Base-by-base conservation (phyloP, 768 basidiomycete species). In the Macrolepiota dolichaula region DNA sequence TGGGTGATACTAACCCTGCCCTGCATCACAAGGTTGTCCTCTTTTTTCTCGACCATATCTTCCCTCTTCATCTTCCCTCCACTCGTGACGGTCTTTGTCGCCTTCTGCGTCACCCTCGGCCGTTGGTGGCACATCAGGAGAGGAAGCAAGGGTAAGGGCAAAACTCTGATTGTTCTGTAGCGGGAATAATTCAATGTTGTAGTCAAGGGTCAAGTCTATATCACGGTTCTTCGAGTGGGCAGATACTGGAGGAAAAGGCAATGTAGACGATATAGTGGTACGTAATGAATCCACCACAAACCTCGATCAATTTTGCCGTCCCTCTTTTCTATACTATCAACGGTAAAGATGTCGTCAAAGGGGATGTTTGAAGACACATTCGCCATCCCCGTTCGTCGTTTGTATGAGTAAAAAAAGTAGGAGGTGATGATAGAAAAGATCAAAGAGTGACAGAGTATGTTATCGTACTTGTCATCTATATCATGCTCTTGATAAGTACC, bases 1-100 rank as follows among this genome's bases (percentile, higher is more conserved):
- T 10, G 7, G 17, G 42, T 37, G 46, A 40, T 24, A 67, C 81
- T 61, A 65, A 96, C 94, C 87, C 95, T 98, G 35, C 96, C 96
- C 72, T 93, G 95, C 95, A 98, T 98, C 65, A 99, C 96, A 79
- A 98, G 98, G 70, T 98, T 95, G 69, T 94, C 98, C 65, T 98
- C 95, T n/a, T 61, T 94, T 91, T 64, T 98, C 96, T 27, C 98
- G 72, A 11, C 88, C 96, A 70, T 84, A 81, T 65, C 80, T 82
- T 13, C 84, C 92, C 74, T 88, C 94, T 37, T 87, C 88, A 69
- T 92, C 92, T 54, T 92, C 92, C 69, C 92, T 77, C 92, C 92
- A 94, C 17, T 89, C 83, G 69, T 91, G 82, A 58, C 87, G 76
- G 65, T 92, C 90, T 71, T 91, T 86, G 67, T 91, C 90, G 24